These are phyloP conservation scores for Parietaria judaica DNA, from an alignment of 306 rosid genomes.

Conservation along the genomic window DNA sequence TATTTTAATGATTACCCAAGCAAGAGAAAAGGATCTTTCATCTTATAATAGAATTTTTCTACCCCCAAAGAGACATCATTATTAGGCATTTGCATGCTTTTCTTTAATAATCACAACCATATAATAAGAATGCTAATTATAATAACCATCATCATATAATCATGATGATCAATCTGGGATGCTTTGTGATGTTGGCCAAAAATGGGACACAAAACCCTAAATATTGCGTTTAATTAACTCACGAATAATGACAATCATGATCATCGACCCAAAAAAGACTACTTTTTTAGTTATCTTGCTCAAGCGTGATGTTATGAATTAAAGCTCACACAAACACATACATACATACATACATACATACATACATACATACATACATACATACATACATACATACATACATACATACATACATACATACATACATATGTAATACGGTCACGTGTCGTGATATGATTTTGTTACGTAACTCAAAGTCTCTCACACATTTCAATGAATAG, in stretches of 20 bases:
- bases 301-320: constrained; percentile 7
- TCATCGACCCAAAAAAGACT: background rate
- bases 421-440: background rate
- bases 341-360: too few species aligned
- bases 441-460: background rate
- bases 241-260: constrained; percentile 1
- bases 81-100: constrained; percentile 41
- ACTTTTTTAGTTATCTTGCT: background rate
- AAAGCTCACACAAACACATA: background rate
- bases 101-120: constrained; percentile 9
- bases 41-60: constrained; percentile 33
- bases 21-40: constrained; percentile 51
- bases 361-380: too few species aligned
- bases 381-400: too few species aligned
- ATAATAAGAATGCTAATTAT: constrained; percentile 22
- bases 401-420: too few species aligned
- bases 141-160: constrained; percentile 20
- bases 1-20: constrained; percentile 16
- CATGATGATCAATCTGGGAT: constrained; percentile 39
- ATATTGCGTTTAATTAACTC: constrained; percentile 24
- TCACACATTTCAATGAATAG: background rate
- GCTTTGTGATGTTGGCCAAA: constrained; percentile 38
- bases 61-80: constrained; percentile 36
- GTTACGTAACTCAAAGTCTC: too few species aligned
- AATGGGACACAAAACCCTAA: constrained; percentile 42